Base-by-base conservation (phyloP, 306 rosid genomes). In the Quercus glauca region DNA sequence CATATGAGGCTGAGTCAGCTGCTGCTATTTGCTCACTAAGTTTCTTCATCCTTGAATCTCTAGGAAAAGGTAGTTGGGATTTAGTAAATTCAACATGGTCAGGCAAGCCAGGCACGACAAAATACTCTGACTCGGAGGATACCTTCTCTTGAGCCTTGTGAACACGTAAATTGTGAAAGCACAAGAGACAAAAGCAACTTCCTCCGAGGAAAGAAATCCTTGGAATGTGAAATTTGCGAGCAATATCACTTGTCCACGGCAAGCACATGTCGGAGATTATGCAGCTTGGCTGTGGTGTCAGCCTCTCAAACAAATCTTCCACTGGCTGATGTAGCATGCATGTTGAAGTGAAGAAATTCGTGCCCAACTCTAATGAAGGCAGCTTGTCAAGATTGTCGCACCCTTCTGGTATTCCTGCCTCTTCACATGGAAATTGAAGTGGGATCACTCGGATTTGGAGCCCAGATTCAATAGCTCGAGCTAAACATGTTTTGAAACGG, bases 141-240 rank as follows among this genome's bases (percentile, higher is more conserved):
- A 75, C 28, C 23, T 20, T 71, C 59, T 61, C 63, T 0, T 19
- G 20, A 49, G 69, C 33, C 3, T 72, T 71, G 49, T 53, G 20
- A 8, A 11, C 2, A 1, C 3, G 6, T 45, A 84, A 1, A 2
- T 73, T 89, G 12, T 37, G 45, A 3, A 26, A 15, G 69, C 89
- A 77, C 55, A 77, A 14, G 26, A 73, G 87, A 70, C 73, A 83
- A 80, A 90, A 92, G 43, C 95, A 86, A 58, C 88, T 49, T 1
- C 73, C 49, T 13, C 89, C 93, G 17, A 33, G 37, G 84, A 90
- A 92, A 18, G 92, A 85, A 19, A 93, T 75, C 86, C 96, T 83
- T 2, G 94, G 98, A 55, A 91, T 79, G 20, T 80, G 28, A 64
- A 85, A 81, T 63, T 76, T 86, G 13, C 19, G 69, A 12, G 91